A percentile compares a stretch with the other conserved stretches of the same genome.
phyloP scores from a whole-genome alignment of 2,329 filamentous ascomycete genomes.

The Xylariomycetidae sp. region DNA sequence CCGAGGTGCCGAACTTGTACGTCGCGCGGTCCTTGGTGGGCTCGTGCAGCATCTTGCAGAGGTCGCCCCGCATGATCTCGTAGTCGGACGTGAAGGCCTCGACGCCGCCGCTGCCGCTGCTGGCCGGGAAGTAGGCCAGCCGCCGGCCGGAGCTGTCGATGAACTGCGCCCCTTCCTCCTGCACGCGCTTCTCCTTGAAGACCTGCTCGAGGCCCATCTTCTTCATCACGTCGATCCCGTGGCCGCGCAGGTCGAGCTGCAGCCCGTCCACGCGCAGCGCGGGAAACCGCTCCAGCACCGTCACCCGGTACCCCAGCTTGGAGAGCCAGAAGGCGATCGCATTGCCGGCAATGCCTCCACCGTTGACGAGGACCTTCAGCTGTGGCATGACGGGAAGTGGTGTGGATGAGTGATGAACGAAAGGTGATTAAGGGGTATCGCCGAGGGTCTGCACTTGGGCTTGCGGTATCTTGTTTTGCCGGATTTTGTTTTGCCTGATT shows the following conservation, averaged over 20 bases:
- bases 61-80: constrained; percentile 52
- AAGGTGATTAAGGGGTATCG: too few species aligned
- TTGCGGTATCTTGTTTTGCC: too few species aligned
- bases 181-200: constrained; percentile 36
- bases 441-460: too few species aligned
- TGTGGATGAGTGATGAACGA: too few species aligned
- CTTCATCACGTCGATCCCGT: constrained; percentile 44
- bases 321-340: constrained; percentile 47
- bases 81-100: constrained; percentile 42
- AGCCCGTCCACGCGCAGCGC: constrained; percentile 42
- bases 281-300: constrained; percentile 36
- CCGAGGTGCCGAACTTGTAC: constrained; percentile 28
- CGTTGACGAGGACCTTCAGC: constrained; percentile 31
- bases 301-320: constrained; percentile 32
- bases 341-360: constrained; percentile 32
- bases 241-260: constrained; percentile 50
- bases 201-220: constrained; percentile 46
- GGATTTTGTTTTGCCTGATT: too few species aligned
- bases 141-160: constrained; percentile 35
- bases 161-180: constrained; percentile 42
- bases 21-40: constrained; percentile 18
- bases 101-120: constrained; percentile 32
- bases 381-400: too few species aligned
- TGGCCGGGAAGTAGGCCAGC: constrained; percentile 35
- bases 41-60: constrained; percentile 40